phyloP scores from a whole-genome alignment of 2,329 filamentous ascomycete species.

The Fusarium piperis region DNA sequence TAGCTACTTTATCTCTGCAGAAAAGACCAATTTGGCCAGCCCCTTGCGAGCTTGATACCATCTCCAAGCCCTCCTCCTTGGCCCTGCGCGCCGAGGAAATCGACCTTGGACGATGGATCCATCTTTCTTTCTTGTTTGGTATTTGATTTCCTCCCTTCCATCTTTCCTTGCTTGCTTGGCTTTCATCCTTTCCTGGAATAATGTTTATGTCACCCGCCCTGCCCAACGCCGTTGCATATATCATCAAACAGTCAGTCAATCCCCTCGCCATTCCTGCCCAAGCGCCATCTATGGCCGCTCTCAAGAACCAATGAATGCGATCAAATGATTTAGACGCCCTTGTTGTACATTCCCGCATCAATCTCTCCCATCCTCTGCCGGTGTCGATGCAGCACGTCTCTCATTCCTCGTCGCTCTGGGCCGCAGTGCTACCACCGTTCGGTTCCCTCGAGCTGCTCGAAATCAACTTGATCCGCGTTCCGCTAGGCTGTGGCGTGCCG shows the following conservation, averaged over 20 bases:
- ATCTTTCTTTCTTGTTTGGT: slow-evolving; percentile 40
- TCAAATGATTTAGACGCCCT: neutral
- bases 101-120: slow-evolving; percentile 16
- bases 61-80: slow-evolving; percentile 4
- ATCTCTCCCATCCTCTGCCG: neutral
- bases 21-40: slow-evolving; percentile 31
- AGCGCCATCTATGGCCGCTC: slow-evolving; percentile 16
- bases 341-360: slow-evolving; percentile 5
- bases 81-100: slow-evolving; percentile 11
- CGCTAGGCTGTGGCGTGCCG: slow-evolving; percentile 72
- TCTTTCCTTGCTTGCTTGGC: slow-evolving; percentile 17
- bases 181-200: slow-evolving; percentile 39
- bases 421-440: slow-evolving; percentile 52
- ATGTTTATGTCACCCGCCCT: slow-evolving; percentile 41
- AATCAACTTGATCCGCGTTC: slow-evolving; percentile 77
- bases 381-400: slow-evolving; percentile 4
- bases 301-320: slow-evolving; percentile 1
- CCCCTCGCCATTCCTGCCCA: slow-evolving; percentile 27
- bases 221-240: slow-evolving; percentile 46
- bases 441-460: slow-evolving; percentile 51
- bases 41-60: slow-evolving; percentile 32
- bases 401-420: slow-evolving; percentile 65
- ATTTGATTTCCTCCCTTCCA: slow-evolving; percentile 34
- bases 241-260: slow-evolving; percentile 45
- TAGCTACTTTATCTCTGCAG: slow-evolving; percentile 45